phyloP scores from a whole-genome alignment of 2,329 filamentous ascomycete genomes.

The Blastomyces emzantsi region DNA sequence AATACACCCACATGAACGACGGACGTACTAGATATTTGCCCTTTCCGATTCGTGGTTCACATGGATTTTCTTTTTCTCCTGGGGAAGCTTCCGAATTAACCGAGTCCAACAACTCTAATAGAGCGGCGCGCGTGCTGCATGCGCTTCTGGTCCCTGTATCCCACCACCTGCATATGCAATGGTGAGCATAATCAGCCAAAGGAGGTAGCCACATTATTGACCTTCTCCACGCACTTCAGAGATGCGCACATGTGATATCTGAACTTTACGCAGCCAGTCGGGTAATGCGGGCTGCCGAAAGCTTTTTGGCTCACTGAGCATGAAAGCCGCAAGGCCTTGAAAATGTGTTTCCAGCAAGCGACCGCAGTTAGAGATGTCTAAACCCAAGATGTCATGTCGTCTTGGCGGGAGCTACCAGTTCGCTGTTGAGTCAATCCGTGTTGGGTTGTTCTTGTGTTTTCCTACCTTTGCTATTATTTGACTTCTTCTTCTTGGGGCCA shows the following conservation, averaged over 20 bases:
- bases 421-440: background rate
- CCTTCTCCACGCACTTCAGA: background rate
- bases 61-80: background rate
- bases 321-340: background rate
- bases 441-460: background rate
- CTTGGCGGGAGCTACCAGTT: background rate
- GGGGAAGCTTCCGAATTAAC: constrained; percentile 1
- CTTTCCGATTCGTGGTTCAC: background rate
- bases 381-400: background rate
- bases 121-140: background rate
- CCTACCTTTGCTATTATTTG: background rate
- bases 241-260: background rate
- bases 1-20: background rate
- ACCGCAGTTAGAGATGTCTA: background rate
- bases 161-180: background rate
- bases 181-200: background rate
- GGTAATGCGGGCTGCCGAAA: background rate
- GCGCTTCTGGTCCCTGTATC: background rate
- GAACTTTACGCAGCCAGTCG: background rate
- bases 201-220: background rate
- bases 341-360: background rate
- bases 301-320: background rate
- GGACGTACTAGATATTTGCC: background rate
- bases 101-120: background rate
- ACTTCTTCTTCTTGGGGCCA: background rate